Evolutionary conservation across 352 stramenopile species (phyloP).

Genomic region (Phytopythium ostracodes): DNA sequence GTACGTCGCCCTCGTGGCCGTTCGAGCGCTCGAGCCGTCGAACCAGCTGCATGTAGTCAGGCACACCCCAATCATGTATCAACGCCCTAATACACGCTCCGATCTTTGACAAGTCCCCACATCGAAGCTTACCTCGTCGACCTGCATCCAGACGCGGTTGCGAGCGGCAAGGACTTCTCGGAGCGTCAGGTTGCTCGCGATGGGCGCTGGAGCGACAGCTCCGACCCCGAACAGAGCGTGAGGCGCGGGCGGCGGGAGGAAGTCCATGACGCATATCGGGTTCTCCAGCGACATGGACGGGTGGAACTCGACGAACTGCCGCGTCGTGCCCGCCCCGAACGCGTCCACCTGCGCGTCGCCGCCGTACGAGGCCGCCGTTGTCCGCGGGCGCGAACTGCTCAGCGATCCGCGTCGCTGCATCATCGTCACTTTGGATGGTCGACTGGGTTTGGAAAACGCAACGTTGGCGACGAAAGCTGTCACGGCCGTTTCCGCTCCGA

Average conservation of each 20-base stretch:
- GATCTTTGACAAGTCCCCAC: too few species aligned
- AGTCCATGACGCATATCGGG: slow-evolving; percentile 19
- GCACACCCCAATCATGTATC: slow-evolving; percentile 4
- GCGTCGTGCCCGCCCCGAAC: background rate
- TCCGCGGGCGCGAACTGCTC: background rate
- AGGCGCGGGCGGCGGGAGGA: slow-evolving; percentile 16
- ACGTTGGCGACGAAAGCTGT: background rate
- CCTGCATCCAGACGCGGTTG: slow-evolving; percentile 25
- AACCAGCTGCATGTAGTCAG: slow-evolving; percentile 23
- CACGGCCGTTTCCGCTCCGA: too few species aligned
- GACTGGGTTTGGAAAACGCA: background rate
- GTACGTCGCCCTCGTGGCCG: slow-evolving; percentile 31
- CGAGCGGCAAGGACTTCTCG: slow-evolving; percentile 20
- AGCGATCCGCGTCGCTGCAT: background rate
- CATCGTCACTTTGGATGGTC: background rate
- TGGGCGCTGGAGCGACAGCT: background rate
- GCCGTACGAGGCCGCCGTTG: background rate
- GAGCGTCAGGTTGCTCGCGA: slow-evolving; percentile 10
- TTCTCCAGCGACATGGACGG: slow-evolving; percentile 65
- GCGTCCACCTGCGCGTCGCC: background rate
- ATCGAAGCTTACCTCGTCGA: slow-evolving; percentile 23
- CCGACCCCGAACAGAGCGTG: background rate
- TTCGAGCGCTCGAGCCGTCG: slow-evolving; percentile 23
- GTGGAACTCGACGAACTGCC: slow-evolving; percentile 61
- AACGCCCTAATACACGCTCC: background rate